Evolutionary conservation across 306 rosid genomes (phyloP).

Genomic region (Oemleria cerasiformis): DNA sequence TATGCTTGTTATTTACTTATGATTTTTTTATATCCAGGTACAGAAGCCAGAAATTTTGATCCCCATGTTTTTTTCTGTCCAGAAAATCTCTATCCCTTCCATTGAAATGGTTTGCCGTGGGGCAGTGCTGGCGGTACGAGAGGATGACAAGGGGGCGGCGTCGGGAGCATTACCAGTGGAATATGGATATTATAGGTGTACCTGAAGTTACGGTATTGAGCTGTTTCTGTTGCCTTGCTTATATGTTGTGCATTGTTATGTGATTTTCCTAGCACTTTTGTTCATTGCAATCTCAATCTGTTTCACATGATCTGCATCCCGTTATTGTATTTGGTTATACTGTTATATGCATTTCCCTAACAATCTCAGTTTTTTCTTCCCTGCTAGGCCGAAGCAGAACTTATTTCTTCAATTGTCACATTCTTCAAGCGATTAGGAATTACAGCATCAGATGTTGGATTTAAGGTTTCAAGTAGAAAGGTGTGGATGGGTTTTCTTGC

Average conservation of each 20-base stretch:
- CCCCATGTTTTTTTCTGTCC: slow-evolving; percentile 41
- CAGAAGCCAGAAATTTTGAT: slow-evolving; percentile 37
- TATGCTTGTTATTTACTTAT: slow-evolving; percentile 15
- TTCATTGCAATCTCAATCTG: neutral
- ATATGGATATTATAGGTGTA: slow-evolving; percentile 95
- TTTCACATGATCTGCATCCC: neutral
- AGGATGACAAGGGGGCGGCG: slow-evolving; percentile 98
- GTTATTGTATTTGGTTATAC: neutral
- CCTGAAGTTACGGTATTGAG: slow-evolving; percentile 71
- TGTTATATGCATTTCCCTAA: slow-evolving; percentile 11
- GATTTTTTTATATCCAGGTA: slow-evolving; percentile 40
- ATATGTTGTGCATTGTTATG: neutral
- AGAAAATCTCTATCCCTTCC: slow-evolving; percentile 91
- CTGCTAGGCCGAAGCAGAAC: slow-evolving; percentile 92
- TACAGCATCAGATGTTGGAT: slow-evolving; percentile 87
- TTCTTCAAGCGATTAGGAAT: slow-evolving; percentile 85
- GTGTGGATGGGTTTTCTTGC: slow-evolving; percentile 34
- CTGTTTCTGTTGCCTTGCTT: slow-evolving; percentile 6
- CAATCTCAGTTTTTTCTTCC: neutral
- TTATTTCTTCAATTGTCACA: slow-evolving; percentile 76
- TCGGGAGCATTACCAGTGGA: slow-evolving; percentile 97
- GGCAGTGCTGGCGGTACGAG: slow-evolving; percentile 98
- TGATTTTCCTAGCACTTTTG: neutral
- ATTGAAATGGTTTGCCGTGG: slow-evolving; percentile 94
- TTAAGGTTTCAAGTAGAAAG: slow-evolving; percentile 97